Evolutionary conservation across 148 eudicot genomes (phyloP).

Genomic region (Camellia lanceoleosa): DNA sequence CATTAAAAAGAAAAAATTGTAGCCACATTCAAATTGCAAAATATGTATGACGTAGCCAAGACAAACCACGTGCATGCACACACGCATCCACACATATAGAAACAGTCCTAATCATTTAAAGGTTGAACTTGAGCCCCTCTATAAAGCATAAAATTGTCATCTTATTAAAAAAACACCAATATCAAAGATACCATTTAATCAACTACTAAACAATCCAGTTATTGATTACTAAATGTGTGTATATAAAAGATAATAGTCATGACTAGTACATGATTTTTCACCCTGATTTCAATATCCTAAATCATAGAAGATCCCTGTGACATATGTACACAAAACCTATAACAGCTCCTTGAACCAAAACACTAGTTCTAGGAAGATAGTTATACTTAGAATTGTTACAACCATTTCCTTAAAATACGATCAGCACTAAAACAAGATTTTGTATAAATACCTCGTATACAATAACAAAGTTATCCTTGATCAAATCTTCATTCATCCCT

Average conservation of each 20-base stretch:
- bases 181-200: too few species aligned
- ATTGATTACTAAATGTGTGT: too few species aligned
- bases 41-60: neutral
- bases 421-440: slow-evolving; percentile 5
- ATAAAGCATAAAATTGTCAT: too few species aligned
- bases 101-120: too few species aligned
- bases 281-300: neutral
- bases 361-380: neutral
- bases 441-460: slow-evolving; percentile 75
- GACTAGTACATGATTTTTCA: neutral
- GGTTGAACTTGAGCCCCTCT: too few species aligned
- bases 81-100: too few species aligned
- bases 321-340: neutral
- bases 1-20: neutral
- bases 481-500: slow-evolving; percentile 86
- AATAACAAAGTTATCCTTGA: slow-evolving; percentile 93
- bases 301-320: neutral
- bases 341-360: neutral
- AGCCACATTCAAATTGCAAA: neutral
- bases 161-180: too few species aligned
- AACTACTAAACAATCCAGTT: too few species aligned
- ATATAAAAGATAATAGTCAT: too few species aligned
- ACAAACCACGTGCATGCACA: neutral
- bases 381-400: neutral
- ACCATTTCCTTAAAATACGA: neutral